phyloP scores from a whole-genome alignment of 768 basidiomycete species.

The Naganishia friedmannii region DNA sequence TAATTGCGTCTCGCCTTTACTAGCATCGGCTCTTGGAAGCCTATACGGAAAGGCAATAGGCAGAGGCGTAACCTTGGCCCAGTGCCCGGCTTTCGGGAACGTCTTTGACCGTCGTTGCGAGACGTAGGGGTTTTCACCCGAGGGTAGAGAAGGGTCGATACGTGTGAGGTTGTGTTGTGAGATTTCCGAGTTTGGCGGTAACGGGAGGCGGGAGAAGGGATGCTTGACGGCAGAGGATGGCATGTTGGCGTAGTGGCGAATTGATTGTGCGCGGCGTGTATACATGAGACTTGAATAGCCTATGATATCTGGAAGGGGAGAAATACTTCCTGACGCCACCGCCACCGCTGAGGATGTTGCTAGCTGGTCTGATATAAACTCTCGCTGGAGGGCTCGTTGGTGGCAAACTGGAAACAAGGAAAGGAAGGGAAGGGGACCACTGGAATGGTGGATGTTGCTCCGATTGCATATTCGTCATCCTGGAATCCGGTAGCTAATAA shows the following conservation, averaged over 20 bases:
- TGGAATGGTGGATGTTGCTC: not conserved
- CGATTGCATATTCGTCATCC: not conserved
- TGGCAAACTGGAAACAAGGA: not conserved
- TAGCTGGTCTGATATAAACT: too few species aligned
- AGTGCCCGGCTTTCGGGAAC: slow-evolving; percentile 44
- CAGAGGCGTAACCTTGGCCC: slow-evolving; percentile 65
- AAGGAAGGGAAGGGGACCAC: not conserved
- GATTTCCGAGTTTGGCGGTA: slow-evolving; percentile 42
- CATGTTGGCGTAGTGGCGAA: slow-evolving; percentile 5
- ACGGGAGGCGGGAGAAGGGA: slow-evolving; percentile 41
- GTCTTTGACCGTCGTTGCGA: slow-evolving; percentile 44
- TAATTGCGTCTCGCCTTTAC: slow-evolving; percentile 61
- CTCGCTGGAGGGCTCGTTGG: too few species aligned
- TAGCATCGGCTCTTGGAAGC: slow-evolving; percentile 59
- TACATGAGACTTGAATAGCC: slow-evolving; percentile 6
- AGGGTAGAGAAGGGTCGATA: slow-evolving; percentile 17
- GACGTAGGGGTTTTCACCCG: slow-evolving; percentile 20
- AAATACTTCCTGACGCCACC: too few species aligned
- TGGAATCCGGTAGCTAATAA: too few species aligned
- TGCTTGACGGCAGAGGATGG: slow-evolving; percentile 16
- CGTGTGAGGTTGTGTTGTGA: slow-evolving; percentile 23
- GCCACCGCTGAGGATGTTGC: too few species aligned
- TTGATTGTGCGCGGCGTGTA: not conserved
- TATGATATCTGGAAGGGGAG: not conserved
- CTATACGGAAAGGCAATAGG: slow-evolving; percentile 79